A percentile compares a stretch with the other conserved stretches of the same genome.
Evolutionary conservation across 1,284 basidiomycete genomes (phyloP).

Genomic region (Moesziomyces parantarcticus): DNA sequence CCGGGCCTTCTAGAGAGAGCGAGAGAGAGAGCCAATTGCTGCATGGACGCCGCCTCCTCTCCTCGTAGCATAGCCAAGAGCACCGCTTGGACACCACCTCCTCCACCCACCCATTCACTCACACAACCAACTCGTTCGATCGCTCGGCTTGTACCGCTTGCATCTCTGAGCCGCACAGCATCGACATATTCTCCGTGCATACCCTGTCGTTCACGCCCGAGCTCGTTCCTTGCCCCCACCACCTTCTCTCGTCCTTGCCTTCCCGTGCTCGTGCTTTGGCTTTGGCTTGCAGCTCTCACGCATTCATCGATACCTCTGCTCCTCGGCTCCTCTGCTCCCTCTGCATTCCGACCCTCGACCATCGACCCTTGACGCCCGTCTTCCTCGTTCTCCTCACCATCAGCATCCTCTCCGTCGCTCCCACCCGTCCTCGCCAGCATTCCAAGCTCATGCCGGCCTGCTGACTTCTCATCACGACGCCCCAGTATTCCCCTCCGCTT

Average conservation of each 20-base stretch:
- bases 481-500: slow-evolving; percentile 7
- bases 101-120: neutral
- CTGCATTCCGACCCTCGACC: neutral
- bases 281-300: slow-evolving; percentile 8
- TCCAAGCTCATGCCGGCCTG: slow-evolving; percentile 4
- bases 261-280: slow-evolving; percentile 8
- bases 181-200: slow-evolving; percentile 10
- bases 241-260: neutral
- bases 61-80: neutral
- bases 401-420: neutral
- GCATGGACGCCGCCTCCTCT: neutral
- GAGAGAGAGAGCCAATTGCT: no score
- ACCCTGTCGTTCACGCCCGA: slow-evolving; percentile 8
- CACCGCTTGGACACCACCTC: neutral
- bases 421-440: neutral
- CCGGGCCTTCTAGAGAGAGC: neutral
- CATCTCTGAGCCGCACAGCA: slow-evolving; percentile 4
- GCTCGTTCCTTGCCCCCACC: neutral
- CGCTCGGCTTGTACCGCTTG: neutral
- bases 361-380: neutral
- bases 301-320: slow-evolving; percentile 22
- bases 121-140: neutral
- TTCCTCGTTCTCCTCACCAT: neutral
- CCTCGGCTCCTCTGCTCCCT: slow-evolving; percentile 5
- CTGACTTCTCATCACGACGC: slow-evolving; percentile 10